Base-by-base conservation (phyloP, 345 rosid species). In the Stellera chamaejasme region DNA sequence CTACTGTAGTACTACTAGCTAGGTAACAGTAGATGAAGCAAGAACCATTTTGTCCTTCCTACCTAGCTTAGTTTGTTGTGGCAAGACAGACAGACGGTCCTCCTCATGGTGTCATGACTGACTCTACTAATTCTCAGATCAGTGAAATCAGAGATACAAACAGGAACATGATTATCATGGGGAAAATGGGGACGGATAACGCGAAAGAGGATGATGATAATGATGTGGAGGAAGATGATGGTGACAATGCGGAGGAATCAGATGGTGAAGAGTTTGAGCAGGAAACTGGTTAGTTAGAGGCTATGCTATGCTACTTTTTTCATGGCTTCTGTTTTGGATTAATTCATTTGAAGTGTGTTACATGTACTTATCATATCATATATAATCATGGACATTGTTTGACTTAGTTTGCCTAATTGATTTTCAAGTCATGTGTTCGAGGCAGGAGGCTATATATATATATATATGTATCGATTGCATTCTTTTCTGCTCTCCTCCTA, bases 251-350 rank as follows among this genome's bases (percentile, higher is more conserved):
- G 3, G 99, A 93, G 50, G 96, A 84, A 68, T 93, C 99, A 1
- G 97, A 89, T 48, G 97, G 83, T 13, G 96, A 93, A 64, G 96
- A 87, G 54, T 93, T 93, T 65, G 99, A 89, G 75, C 97, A 89
- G 70, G 99, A 89, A 80, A 84, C 96, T 16, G 80, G 79, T 55
- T 84, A 75, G 77, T 0, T 19, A 19, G 23, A 19, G 23, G 23
- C 23, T n/a, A 19, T 19, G 23, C 23, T 19, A 19, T 0, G 23
- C 23, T 19, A 19, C 23, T 19, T 19, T 19, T 19, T 19, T 19
- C 23, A 19, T 0, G 0, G 23, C 1, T 19, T 19, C 23, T 19
- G 23, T 19, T 19, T 19, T 19, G 23, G 23, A 19, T 19, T 19
- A 1, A 19, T 19, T 19, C 1, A 19, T 19, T 19, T 19, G 23